Conservation (phyloP, 441 rosid genomes). For the Metrosideros polymorpha region DNA sequence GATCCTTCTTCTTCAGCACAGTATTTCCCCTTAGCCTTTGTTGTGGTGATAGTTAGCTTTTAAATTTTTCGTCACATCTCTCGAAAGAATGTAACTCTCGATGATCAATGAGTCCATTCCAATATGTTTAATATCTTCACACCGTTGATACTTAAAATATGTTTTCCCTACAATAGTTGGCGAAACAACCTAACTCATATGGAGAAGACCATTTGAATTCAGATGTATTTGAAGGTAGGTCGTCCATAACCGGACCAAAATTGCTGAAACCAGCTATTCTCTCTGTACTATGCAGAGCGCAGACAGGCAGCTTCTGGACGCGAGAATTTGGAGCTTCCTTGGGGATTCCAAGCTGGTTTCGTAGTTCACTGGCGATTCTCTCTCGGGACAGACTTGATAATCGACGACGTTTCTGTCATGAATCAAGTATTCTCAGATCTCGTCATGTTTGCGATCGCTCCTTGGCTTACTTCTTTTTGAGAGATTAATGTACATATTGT, state of each 20-base stretch:
- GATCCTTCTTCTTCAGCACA: neutral
- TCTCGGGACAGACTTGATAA: neutral
- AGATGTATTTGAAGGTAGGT: neutral
- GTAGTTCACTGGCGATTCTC: neutral
- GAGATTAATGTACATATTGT: neutral
- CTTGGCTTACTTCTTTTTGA: neutral
- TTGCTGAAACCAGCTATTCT: neutral
- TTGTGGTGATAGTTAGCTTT: neutral
- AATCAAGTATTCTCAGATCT: neutral
- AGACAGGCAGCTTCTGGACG: neutral
- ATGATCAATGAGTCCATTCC: neutral
- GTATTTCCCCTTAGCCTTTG: neutral
- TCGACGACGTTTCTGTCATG: neutral
- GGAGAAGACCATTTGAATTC: neutral
- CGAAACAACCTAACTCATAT: neutral
- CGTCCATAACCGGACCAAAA: neutral
- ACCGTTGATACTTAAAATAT: neutral
- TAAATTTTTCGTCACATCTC: neutral
- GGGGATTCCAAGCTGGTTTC: neutral
- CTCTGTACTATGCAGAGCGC: neutral
- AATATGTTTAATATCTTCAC: neutral
- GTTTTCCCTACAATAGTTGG: neutral
- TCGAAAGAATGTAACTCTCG: neutral
- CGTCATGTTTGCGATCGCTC: neutral
- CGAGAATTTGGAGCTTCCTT: neutral